A percentile compares a stretch with the other conserved stretches of the same genome.
These are phyloP conservation scores for Centrapalus pauciflorus DNA, from an alignment of 129 eudicot genomes.

Conservation along the genomic window DNA sequence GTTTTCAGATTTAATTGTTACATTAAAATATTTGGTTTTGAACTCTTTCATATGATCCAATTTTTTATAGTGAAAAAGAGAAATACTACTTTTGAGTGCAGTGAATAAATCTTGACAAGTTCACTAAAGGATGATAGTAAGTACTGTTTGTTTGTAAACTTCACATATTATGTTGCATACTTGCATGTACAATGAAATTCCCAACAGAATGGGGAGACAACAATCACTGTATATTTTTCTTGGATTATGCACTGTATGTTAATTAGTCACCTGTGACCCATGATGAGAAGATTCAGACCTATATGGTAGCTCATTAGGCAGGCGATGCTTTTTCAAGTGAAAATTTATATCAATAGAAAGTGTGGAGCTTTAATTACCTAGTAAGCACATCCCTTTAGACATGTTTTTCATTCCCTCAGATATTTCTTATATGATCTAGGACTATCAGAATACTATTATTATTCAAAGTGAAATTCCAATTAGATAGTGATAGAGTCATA, in stretches of 20 bases:
- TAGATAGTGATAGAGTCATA: neutral
- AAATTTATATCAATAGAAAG: neutral
- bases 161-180: neutral
- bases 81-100: neutral
- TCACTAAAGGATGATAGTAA: neutral
- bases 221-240: neutral
- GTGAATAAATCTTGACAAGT: slow-evolving; percentile 10
- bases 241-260: neutral
- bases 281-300: neutral
- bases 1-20: neutral
- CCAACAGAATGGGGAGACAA: neutral
- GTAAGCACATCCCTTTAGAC: neutral
- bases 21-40: neutral
- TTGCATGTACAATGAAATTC: neutral
- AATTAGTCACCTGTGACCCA: neutral
- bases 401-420: neutral
- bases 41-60: neutral
- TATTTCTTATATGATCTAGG: neutral
- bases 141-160: slow-evolving; percentile 1
- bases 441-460: neutral
- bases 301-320: no score
- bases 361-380: neutral
- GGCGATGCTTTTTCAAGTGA: neutral
- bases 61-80: neutral
- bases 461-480: neutral